Percentiles rank a stretch among this genome's conserved stretches.
Conservation (phyloP, 169 alveolate species). For the Babesia sp. region DNA sequence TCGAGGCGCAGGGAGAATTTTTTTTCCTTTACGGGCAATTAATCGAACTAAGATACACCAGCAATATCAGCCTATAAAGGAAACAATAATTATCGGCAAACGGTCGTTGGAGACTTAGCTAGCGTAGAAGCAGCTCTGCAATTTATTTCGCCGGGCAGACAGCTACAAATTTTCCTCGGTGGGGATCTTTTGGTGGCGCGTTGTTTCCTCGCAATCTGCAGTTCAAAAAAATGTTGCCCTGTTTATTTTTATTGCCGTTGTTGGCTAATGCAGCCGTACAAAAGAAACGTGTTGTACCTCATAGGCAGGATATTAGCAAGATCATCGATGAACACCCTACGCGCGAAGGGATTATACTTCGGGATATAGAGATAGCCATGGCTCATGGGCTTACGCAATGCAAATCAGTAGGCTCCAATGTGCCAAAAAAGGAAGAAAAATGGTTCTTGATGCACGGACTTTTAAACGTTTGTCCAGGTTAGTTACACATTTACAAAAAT, state of each 20-base stretch:
- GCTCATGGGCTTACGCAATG: background rate
- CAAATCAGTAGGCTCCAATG: background rate
- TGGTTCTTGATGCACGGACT: background rate
- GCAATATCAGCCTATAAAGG: no score
- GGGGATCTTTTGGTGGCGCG: slow-evolving; percentile 1
- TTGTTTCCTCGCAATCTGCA: background rate
- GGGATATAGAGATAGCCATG: background rate
- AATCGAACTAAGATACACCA: background rate
- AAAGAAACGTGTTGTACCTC: no score
- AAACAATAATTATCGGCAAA: no score
- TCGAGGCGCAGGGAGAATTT: background rate
- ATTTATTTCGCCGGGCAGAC: background rate
- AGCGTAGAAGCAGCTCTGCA: no score
- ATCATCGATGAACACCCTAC: background rate
- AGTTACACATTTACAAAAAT: background rate
- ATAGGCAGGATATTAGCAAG: background rate
- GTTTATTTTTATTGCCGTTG: background rate
- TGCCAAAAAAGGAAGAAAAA: background rate
- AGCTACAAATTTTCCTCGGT: background rate
- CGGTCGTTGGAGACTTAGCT: no score
- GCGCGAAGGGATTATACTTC: background rate
- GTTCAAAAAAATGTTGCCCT: background rate
- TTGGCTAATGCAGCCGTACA: background rate
- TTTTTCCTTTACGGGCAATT: background rate
- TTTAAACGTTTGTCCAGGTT: background rate